Base-by-base conservation (phyloP, 495 filamentous ascomycete species). In the Parachaetomium inaequale region DNA sequence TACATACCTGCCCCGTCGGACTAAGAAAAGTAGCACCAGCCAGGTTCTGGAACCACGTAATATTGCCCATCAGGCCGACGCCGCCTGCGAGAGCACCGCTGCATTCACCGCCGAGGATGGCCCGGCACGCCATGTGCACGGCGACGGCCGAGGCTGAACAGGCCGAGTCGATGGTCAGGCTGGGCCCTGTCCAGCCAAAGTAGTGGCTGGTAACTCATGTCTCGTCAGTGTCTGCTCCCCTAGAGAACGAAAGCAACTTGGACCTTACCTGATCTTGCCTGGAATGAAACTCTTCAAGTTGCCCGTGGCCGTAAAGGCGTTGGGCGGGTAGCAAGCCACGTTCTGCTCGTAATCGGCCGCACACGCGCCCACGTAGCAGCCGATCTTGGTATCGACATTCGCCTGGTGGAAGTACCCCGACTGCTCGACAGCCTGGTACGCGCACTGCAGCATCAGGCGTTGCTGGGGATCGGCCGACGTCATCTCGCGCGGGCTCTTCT, bases 351-450 rank as follows among this genome's bases (percentile, higher is more conserved):
- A 46, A 5, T 46, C 42, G 17, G n/a, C n/a, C 3, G 17, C 42
- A n/a, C 42, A 46, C 19, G n/a, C 42, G n/a, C 42, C 42, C 2
- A 46, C 15, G 19, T 15, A 61, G 17, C 49, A 53, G 25, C 73
- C 31, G 26, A 52, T 32, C 14, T 34, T 58, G 17, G 25, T 46
- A 8, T 21, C 43, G 25, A 26, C 25, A 26, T n/a, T 7, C 15
- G 55, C 11, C 34, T 29, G 26, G 29, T 29, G 11, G 55, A 58
- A 58, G 26, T 58, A 58, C 1, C 55, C 55, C 8, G 55, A 47
- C 40, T 29, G 28, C 69, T 94, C 90, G 4, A 94, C 78, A 1
- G 90, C 90, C 63, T 92, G 88, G 66, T 92, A 93, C 0, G 88
- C 88, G 51, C 85, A 89, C 42, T 88, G 82, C 6, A 94, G 77